phyloP scores from a whole-genome alignment of 371 early-diverging fungal genomes.

The Dichotomocladium elegans region DNA sequence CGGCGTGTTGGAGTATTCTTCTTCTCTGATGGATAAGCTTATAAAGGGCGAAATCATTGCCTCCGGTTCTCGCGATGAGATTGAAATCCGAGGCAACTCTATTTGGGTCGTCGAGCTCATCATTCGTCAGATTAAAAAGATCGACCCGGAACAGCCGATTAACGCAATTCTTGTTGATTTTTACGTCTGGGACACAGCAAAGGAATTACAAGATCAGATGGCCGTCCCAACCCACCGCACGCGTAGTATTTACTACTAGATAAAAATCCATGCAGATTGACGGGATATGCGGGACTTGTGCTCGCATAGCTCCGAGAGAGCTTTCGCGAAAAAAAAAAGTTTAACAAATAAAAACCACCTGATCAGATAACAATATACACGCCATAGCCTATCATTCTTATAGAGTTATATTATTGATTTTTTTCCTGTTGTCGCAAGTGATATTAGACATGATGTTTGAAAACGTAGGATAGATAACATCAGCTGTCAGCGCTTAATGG shows the following conservation, averaged over 20 bases:
- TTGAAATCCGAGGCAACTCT: slow-evolving; percentile 85
- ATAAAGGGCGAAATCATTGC: slow-evolving; percentile 44
- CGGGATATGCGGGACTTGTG: too few relatives aligned
- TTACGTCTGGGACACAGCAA: slow-evolving; percentile 87
- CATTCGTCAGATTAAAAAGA: slow-evolving; percentile 43
- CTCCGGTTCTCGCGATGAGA: slow-evolving; percentile 63
- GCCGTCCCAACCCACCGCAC: slow-evolving; percentile 78
- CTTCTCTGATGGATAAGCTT: slow-evolving; percentile 46
- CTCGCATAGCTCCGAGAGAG: too few relatives aligned
- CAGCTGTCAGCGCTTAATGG: too few relatives aligned
- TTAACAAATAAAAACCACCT: too few relatives aligned
- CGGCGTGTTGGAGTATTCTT: slow-evolving; percentile 68
- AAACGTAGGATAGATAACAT: too few relatives aligned
- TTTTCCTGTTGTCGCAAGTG: too few relatives aligned
- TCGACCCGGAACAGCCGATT: slow-evolving; percentile 27
- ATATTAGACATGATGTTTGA: too few relatives aligned
- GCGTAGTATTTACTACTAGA: slow-evolving; percentile 70
- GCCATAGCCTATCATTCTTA: too few relatives aligned
- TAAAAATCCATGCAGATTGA: not conserved
- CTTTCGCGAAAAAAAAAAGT: too few relatives aligned
- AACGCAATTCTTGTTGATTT: slow-evolving; percentile 88
- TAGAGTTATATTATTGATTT: too few relatives aligned
- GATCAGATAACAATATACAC: too few relatives aligned
- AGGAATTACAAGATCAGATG: slow-evolving; percentile 56
- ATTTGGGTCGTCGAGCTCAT: slow-evolving; percentile 84